These are phyloP conservation scores for Verticillium albo-atrum DNA, from an alignment of 2,329 filamentous ascomycete genomes.

Conservation along the genomic window DNA sequence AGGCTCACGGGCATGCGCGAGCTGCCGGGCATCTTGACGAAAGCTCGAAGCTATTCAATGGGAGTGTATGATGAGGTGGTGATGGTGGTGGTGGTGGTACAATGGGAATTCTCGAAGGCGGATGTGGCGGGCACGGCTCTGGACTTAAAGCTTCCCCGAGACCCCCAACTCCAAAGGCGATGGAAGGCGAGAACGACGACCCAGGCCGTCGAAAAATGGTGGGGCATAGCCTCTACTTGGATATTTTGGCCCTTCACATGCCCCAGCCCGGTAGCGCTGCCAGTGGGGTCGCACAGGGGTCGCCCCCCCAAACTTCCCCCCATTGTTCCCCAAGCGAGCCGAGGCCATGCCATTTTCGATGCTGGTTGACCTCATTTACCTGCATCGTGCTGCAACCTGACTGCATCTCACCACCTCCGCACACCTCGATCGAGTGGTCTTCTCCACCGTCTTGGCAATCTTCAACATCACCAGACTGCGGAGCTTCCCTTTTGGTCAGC, in stretches of 20 bases:
- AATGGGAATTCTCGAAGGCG: conserved; percentile 4
- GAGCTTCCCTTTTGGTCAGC: neutral
- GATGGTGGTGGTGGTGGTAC: neutral
- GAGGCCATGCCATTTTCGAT: neutral
- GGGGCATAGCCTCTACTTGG: conserved; percentile 14
- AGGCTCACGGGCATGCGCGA: conserved; percentile 69
- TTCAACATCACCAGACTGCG: neutral
- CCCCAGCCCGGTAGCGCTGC: neutral
- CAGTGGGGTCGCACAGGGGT: neutral
- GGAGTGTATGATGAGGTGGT: neutral
- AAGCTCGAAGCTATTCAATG: neutral
- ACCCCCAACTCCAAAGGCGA: neutral
- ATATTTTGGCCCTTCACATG: conserved; percentile 9
- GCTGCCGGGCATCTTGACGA: conserved; percentile 54
- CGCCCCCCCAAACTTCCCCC: neutral
- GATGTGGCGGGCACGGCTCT: conserved; percentile 2
- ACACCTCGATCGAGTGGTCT: neutral
- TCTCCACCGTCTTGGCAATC: neutral
- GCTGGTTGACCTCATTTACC: neutral
- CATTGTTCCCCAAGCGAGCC: neutral
- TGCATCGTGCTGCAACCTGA: neutral
- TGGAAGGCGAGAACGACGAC: neutral
- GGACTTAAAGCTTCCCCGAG: conserved; percentile 1
- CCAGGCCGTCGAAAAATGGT: conserved; percentile 8
- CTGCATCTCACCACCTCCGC: neutral